Evolutionary conservation across 306 rosid genomes (phyloP), one percentile per base, ranked within the genome.

Genomic region (Vicia villosa): DNA sequence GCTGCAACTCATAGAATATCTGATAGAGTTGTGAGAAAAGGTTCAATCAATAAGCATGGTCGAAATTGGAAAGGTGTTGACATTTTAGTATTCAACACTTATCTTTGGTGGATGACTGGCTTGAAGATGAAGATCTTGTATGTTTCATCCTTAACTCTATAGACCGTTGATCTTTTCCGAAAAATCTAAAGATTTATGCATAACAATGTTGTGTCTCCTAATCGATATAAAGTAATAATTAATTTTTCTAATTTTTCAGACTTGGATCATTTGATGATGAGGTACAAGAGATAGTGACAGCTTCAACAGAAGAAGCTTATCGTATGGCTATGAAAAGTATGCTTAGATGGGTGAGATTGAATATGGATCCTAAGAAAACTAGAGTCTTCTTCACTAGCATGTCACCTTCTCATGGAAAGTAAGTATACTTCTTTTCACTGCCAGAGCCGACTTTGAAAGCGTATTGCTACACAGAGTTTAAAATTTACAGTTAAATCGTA

Each of bases 341-440:
- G 96, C 76, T 89, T 75, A 87, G 96, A 87, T 95, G 99, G 99
- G 95, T 91, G 63, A 75, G 75, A 71, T 77, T 79, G 68, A 95
- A 95, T 49, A 87, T 91, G 96, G 81, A 95, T 84, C 92, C 91
- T 8, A 84, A 86, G 72, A 91, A 80, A 73, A 84, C 97, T 3
- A 87, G 97, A 69, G 97, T 95, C 73, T 89, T 95, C 82, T 95
- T 95, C 92, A 83, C 99, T n/a, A 87, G 97, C 95, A 95, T 95
- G 99, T 91, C 99, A 34, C 99, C 99, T 69, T 75, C 97, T 70
- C 99, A 95, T 81, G 85, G 66, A 77, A 86, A 89, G 99, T 95
- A 11, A 62, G 78, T 63, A 58, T 16, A 57, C 5, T 32, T 32
- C 37, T 1, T 32, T 26, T 26, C 5, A 26, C 4, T 26, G 5